Evolutionary conservation across 208 protist genomes (phyloP).

Genomic region (Leishmania guyanensis): DNA sequence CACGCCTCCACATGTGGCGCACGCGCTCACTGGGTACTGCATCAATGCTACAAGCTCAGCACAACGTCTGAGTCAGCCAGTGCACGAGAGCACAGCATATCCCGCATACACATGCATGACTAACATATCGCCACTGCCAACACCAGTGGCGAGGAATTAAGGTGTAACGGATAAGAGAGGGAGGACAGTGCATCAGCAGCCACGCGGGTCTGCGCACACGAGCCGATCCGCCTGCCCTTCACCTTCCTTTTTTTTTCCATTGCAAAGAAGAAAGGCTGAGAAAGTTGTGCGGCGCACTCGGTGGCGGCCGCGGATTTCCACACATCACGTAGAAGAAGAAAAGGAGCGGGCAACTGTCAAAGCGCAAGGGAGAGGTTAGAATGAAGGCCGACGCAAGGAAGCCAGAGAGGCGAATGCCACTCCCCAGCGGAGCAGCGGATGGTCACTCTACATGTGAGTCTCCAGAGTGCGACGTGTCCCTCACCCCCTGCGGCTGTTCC

Average conservation of each 20-base stretch:
- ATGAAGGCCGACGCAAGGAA: neutral
- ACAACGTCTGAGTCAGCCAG: neutral
- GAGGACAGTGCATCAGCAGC: neutral
- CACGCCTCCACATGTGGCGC: neutral
- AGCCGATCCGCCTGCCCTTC: neutral
- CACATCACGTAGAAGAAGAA: constrained; percentile 5
- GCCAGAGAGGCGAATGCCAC: neutral
- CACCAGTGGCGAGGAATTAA: neutral
- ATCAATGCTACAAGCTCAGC: neutral
- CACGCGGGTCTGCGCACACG: neutral
- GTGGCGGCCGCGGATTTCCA: neutral
- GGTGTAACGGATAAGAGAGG: neutral
- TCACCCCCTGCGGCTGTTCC: neutral
- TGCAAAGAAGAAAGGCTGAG: neutral
- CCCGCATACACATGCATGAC: neutral
- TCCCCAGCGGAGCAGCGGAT: neutral
- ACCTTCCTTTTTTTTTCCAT: neutral
- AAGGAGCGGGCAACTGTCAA: neutral
- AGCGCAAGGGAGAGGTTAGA: neutral
- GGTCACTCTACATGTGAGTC: neutral
- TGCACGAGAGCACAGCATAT: neutral
- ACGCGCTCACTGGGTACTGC: neutral
- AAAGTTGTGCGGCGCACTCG: neutral
- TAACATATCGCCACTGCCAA: neutral
- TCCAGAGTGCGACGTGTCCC: neutral